Conservation (phyloP, 1,284 basidiomycete species). For the Sanghuangporus weigelae region DNA sequence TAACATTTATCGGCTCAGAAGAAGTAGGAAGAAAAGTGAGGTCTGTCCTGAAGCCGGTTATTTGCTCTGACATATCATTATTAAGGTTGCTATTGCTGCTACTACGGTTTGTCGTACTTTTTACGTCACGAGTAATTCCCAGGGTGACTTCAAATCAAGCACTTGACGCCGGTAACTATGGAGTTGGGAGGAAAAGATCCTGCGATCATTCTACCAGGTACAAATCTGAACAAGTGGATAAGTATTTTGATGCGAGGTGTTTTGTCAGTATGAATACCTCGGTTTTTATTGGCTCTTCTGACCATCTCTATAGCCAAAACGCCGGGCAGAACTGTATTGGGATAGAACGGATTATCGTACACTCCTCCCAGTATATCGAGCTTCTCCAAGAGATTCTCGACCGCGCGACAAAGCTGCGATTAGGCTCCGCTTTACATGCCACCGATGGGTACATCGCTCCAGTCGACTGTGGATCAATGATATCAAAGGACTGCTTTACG, state of each 20-base stretch:
- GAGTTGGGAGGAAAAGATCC: conserved; percentile 89
- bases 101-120: conserved; percentile 37
- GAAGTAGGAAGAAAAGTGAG: conserved; percentile 77
- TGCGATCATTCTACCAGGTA: conserved; percentile 68
- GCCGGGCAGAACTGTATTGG: conserved; percentile 97
- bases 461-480: conserved; percentile 82
- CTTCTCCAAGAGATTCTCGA: conserved; percentile 63
- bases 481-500: conserved; percentile 63
- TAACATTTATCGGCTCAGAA: conserved; percentile 92
- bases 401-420: conserved; percentile 60
- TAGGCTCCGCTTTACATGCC: conserved; percentile 62
- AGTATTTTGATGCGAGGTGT: conserved; percentile 80
- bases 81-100: conserved; percentile 74
- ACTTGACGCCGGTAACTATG: conserved; percentile 85
- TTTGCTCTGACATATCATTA: neutral
- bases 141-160: conserved; percentile 19
- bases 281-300: neutral
- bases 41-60: neutral
- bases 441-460: conserved; percentile 63
- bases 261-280: conserved; percentile 55
- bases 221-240: conserved; percentile 66
- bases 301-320: conserved; percentile 59
- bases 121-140: neutral
- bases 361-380: conserved; percentile 65
- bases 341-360: conserved; percentile 89